phyloP scores from a whole-genome alignment of 2,329 filamentous ascomycete genomes.

The Zopfia rhizophila region DNA sequence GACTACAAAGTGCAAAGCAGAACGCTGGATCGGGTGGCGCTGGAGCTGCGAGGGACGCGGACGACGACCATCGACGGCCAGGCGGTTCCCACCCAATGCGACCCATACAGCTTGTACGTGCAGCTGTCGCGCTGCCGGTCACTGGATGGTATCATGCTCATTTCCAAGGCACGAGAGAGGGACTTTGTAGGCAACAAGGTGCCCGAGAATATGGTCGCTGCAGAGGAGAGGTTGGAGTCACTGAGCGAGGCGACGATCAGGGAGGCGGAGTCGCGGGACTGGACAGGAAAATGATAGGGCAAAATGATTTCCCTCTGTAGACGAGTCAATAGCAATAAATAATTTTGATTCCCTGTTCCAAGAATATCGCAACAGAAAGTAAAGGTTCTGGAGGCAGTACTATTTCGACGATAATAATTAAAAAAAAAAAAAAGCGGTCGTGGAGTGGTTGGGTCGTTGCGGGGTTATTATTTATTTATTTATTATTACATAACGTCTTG shows the following conservation, averaged over 20 bases:
- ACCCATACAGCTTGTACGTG: conserved; percentile 15
- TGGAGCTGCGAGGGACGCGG: conserved; percentile 14
- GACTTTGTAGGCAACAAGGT: not conserved
- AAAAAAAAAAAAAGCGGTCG: too few relatives aligned
- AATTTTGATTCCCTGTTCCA: too few relatives aligned
- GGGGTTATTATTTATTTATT: too few relatives aligned
- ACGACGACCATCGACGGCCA: conserved; percentile 1
- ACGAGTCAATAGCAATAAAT: too few relatives aligned
- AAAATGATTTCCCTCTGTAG: too few relatives aligned
- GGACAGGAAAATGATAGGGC: too few relatives aligned
- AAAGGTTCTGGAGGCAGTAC: too few relatives aligned
- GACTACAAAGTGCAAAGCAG: conserved; percentile 15
- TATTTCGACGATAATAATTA: too few relatives aligned
- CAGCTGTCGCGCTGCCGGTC: conserved; percentile 7
- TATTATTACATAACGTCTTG: too few relatives aligned
- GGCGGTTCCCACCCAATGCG: conserved; percentile 3
- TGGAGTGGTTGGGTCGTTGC: too few relatives aligned
- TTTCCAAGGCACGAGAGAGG: conserved; percentile 6
- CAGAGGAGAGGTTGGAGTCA: not conserved
- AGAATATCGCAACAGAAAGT: too few relatives aligned
- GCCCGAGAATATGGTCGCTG: not conserved
- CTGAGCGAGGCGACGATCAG: conserved; percentile 2
- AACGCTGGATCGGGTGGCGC: conserved; percentile 8
- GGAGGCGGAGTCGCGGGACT: not conserved
- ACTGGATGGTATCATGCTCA: conserved; percentile 14